A percentile compares a stretch with the other conserved stretches of the same genome.
phyloP scores from a whole-genome alignment of 768 basidiomycete genomes.

The Boletus rubroflammeus region DNA sequence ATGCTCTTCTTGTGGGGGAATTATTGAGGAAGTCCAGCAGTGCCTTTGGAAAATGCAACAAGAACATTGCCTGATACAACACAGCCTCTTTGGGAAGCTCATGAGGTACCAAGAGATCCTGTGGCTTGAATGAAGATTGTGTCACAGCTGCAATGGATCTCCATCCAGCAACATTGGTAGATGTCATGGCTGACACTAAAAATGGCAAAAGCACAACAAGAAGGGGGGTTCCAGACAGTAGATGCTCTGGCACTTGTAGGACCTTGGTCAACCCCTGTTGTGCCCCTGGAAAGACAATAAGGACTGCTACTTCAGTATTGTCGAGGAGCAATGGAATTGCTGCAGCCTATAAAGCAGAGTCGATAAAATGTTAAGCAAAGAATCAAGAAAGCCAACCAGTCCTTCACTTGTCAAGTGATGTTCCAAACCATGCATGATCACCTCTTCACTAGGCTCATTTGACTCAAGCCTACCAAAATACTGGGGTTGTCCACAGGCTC shows the following conservation, averaged over 20 bases:
- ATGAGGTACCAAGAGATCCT: neutral
- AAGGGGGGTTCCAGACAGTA: conserved; percentile 15
- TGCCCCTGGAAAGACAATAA: conserved; percentile 51
- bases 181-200: conserved; percentile 14
- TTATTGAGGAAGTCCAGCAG: conserved; percentile 46
- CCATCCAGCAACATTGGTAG: conserved; percentile 13
- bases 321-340: conserved; percentile 48
- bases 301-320: conserved; percentile 44
- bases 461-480: conserved; percentile 54
- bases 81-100: conserved; percentile 9
- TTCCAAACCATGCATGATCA: conserved; percentile 39
- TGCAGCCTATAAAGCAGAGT: conserved; percentile 39
- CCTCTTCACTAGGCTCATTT: conserved; percentile 37
- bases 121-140: neutral
- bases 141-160: conserved; percentile 10
- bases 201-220: conserved; percentile 29
- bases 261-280: conserved; percentile 33
- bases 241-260: conserved; percentile 40
- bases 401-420: conserved; percentile 44
- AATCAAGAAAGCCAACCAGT: conserved; percentile 38
- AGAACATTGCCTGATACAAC: conserved; percentile 24
- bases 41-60: conserved; percentile 46
- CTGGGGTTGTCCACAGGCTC: conserved; percentile 45
- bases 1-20: conserved; percentile 35
- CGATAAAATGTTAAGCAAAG: neutral